A percentile compares a stretch with the other conserved stretches of the same genome.
Conservation (phyloP, 306 rosid species). For the Pyrus betulifolia region DNA sequence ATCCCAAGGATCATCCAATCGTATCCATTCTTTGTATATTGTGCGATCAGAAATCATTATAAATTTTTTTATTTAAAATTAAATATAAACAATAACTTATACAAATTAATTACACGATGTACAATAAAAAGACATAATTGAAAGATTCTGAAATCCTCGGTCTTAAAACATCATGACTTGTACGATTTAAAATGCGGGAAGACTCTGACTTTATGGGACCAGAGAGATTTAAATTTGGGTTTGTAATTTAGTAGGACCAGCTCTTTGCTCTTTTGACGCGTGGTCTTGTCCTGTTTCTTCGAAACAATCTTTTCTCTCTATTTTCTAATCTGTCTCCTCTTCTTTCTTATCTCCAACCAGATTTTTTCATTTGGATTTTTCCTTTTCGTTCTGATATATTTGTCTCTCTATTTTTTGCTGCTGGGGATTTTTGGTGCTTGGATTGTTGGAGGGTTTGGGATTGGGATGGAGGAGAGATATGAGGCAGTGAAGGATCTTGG, state of each 20-base stretch:
- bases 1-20: no score
- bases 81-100: no score
- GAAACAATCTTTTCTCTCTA: background rate
- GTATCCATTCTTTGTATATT: no score
- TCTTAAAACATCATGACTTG: background rate
- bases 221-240: background rate
- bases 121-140: accelerated
- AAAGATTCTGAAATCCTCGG: accelerated
- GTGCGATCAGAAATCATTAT: no score
- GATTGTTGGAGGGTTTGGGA: slow-evolving; percentile 3
- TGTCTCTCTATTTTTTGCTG: background rate
- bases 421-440: background rate
- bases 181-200: background rate
- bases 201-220: background rate
- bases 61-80: no score
- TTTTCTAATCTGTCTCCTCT: background rate
- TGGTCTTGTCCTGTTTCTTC: background rate
- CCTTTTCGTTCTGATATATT: background rate
- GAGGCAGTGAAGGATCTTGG: slow-evolving; percentile 79
- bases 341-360: background rate
- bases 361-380: slow-evolving; percentile 6
- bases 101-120: accelerated
- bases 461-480: slow-evolving; percentile 57
- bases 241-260: background rate
- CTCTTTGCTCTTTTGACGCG: slow-evolving; percentile 8